These are phyloP conservation scores for Eudorina sp. DNA, from an alignment of 139 green algal species.

Conservation along the genomic window DNA sequence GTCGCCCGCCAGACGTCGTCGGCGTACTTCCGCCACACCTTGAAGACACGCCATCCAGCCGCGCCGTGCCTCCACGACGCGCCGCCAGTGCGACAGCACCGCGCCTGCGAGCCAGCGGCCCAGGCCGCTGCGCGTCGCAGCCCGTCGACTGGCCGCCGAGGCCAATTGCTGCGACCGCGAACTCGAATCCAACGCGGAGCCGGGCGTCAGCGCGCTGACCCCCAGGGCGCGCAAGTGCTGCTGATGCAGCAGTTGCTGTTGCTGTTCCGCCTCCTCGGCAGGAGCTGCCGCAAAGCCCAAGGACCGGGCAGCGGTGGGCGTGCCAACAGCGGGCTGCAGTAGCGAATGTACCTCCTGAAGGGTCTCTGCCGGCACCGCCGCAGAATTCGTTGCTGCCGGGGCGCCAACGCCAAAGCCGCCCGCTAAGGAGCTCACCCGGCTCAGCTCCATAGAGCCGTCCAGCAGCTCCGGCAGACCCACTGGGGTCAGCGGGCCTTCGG, in stretches of 20 bases:
- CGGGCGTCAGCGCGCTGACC: not conserved
- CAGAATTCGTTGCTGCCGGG: not conserved
- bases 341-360: not conserved
- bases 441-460: not conserved
- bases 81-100: not conserved
- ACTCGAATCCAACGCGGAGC: not conserved
- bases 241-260: not conserved
- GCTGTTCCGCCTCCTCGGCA: too few relatives aligned
- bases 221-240: not conserved
- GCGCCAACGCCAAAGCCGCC: not conserved
- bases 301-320: not conserved
- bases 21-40: not conserved
- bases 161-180: not conserved
- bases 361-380: not conserved
- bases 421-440: not conserved
- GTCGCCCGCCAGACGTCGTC: not conserved
- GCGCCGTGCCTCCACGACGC: not conserved
- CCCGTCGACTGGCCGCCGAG: not conserved
- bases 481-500: conserved; percentile 14
- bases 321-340: not conserved
- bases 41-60: not conserved
- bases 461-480: conserved; percentile 41
- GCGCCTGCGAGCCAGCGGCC: conserved; percentile 18
- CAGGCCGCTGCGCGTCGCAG: not conserved
- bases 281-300: not conserved